Evolutionary conservation across 441 rosid genomes (phyloP), one percentile per base, ranked within the genome.

Genomic region (Populus trichocarpa): DNA sequence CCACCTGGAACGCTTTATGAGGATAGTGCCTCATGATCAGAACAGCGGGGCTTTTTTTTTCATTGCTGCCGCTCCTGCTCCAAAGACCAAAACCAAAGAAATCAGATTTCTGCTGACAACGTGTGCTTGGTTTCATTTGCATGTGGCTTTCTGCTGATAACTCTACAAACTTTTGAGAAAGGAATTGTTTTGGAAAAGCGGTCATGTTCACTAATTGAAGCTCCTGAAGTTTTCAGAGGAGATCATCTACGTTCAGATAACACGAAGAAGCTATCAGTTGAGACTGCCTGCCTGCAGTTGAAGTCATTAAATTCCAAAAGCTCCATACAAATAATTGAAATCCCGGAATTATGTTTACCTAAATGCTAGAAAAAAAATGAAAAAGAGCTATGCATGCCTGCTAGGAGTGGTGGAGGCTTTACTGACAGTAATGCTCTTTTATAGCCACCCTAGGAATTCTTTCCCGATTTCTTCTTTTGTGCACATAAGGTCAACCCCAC

Each of bases 21-120:
- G 98, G 88, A 89, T 96, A 84, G 75, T 92, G 72, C 98, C 99
- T 83, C 97, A 93, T 86, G 98, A 96, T 91, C 99, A 96, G 86
- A 96, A 94, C 85, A 85, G 92, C 18, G 99, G 98, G 73, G 94
- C 98, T 50, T 96, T 96, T 85, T 96, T 96, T 30, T 30, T 0
- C 83, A 86, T 96, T 76, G 98, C 98, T 70, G 98, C 32, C 32
- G 32, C 32, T 4, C 32, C 32, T 30, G 32, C 32, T 30, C 32
- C 32, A 30, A 30, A 30, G 32, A 30, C 32, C 32, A 30, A 30
- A 30, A 30, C 32, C 32, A 30, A 3, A 30, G 32, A 30, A 30
- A 30, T 30, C 32, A 30, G 32, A 30, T 30, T 30, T 30, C 32
- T 30, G 32, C 4, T 30, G 32, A 30, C 32, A 30, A 30, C 32